Conservation (phyloP, 768 basidiomycete genomes). For the Tylopilus sp. region DNA sequence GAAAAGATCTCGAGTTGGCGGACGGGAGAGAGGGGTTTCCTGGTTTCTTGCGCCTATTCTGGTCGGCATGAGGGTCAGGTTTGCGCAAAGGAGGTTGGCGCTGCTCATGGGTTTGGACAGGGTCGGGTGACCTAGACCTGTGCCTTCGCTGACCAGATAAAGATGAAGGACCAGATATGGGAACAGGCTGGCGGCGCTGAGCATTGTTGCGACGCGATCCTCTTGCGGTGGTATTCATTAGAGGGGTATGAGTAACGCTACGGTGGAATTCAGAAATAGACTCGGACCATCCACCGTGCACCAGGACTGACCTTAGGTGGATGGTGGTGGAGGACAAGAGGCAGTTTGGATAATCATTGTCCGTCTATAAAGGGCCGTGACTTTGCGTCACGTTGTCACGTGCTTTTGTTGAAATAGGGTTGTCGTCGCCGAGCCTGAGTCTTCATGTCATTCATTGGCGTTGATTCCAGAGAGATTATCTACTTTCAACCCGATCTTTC, state of each 20-base stretch:
- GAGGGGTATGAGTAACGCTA: background rate
- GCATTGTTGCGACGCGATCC: constrained; percentile 26
- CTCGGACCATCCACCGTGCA: background rate
- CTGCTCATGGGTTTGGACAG: constrained; percentile 19
- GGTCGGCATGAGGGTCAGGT: constrained; percentile 23
- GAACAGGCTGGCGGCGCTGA: constrained; percentile 21
- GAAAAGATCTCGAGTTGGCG: constrained; percentile 22
- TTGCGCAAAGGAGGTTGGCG: constrained; percentile 10
- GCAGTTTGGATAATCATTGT: background rate
- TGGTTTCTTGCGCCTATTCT: constrained; percentile 32
- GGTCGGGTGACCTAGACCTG: constrained; percentile 36
- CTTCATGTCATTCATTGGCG: no score
- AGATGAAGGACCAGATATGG: constrained; percentile 16
- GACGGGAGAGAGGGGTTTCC: constrained; percentile 13
- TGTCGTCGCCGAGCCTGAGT: no score
- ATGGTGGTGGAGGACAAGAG: constrained; percentile 6
- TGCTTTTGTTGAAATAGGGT: no score
- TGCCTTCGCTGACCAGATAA: constrained; percentile 25
- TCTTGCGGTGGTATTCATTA: constrained; percentile 24
- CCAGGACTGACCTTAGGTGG: constrained; percentile 11
- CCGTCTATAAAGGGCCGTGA: constrained; percentile 11
- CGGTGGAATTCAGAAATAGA: background rate
- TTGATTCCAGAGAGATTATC: no score
- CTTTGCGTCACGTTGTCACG: constrained; percentile 12
- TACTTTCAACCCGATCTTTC: no score